These are phyloP conservation scores for Trametes polyzona DNA, from an alignment of 1,284 basidiomycete genomes.

Conservation along the genomic window DNA sequence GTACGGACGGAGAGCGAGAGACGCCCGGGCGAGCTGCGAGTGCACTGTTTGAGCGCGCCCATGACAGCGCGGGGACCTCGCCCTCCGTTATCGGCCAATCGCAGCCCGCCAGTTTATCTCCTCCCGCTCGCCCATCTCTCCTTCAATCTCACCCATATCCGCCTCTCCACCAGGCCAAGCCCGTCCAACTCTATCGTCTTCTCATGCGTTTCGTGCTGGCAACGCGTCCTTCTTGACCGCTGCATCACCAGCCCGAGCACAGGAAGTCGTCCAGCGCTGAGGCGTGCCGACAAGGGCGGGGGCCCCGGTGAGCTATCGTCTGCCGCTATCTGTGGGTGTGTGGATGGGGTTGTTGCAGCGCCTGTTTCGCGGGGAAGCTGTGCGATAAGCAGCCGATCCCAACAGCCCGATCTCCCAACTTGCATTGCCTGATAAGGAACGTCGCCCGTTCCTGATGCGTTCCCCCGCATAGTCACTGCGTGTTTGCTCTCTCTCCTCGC, in stretches of 20 bases:
- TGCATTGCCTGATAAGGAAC: conserved; percentile 14
- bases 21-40: not conserved
- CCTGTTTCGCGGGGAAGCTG: conserved; percentile 8
- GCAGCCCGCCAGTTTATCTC: conserved; percentile 17
- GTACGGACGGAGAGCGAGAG: not conserved
- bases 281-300: not conserved
- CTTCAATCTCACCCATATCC: conserved; percentile 10
- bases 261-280: not conserved
- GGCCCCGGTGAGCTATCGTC: not conserved
- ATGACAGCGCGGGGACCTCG: not conserved
- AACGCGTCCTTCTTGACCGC: not conserved
- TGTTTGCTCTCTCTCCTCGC: not conserved
- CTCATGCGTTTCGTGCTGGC: not conserved
- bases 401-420: conserved; percentile 15
- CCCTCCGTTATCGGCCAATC: conserved; percentile 25
- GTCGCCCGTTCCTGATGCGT: conserved; percentile 11
- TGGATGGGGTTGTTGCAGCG: conserved; percentile 5
- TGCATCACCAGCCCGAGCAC: not conserved
- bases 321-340: not conserved
- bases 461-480: too few species aligned
- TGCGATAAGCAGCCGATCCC: conserved; percentile 22
- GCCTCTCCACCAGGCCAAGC: conserved; percentile 12
- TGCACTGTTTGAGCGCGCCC: not conserved
- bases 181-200: conserved; percentile 1
- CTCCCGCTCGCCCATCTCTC: not conserved